Conservation (phyloP, 306 rosid species). For the Inga oerstediana region DNA sequence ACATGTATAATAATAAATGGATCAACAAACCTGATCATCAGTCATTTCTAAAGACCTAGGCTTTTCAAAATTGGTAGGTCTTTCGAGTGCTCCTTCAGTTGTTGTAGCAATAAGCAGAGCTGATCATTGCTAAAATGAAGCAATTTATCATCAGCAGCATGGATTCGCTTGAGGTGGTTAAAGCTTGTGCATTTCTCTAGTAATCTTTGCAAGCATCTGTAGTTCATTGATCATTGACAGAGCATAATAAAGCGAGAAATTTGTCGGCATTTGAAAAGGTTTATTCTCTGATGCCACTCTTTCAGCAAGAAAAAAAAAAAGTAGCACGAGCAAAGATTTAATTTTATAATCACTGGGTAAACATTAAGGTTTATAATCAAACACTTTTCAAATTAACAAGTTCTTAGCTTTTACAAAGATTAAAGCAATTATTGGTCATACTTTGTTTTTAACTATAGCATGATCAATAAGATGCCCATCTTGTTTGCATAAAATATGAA, state of each 20-base stretch:
- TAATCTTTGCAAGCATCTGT: conserved; percentile 14
- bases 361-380: no score
- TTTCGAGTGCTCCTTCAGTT: conserved; percentile 20
- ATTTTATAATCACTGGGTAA: no score
- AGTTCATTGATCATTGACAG: conserved; percentile 18
- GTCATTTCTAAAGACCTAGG: neutral
- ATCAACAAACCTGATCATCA: neutral
- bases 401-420: no score
- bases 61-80: neutral
- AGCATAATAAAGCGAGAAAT: neutral
- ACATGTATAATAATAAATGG: neutral
- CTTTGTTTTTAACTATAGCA: no score
- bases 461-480: no score
- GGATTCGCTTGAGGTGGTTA: conserved; percentile 24
- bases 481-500: neutral
- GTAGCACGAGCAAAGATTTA: no score
- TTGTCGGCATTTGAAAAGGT: neutral
- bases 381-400: no score
- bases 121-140: conserved; percentile 20
- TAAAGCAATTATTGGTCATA: no score
- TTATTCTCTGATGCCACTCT: no score
- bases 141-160: conserved; percentile 19
- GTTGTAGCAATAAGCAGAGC: conserved; percentile 14
- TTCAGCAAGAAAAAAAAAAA: no score
- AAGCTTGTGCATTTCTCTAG: conserved; percentile 23